Evolutionary conservation across 768 basidiomycete species (phyloP), one percentile per base, ranked within the genome.

Genomic region (Botryobasidium botryosum): DNA sequence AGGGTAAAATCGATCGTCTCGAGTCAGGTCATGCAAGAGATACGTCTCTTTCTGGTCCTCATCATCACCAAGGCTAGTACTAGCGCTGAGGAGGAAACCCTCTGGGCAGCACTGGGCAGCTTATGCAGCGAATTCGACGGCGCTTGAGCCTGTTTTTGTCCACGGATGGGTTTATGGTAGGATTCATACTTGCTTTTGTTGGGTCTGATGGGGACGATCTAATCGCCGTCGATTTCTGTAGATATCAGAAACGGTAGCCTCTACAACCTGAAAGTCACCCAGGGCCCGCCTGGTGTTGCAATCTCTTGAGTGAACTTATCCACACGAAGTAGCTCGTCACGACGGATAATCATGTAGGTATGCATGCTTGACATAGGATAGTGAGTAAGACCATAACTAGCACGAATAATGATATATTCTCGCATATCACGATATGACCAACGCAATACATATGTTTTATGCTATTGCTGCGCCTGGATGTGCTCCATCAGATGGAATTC

Each of bases 121-220:
- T n/a, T n/a, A n/a, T n/a, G n/a, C n/a, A 23, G 20, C 20, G 40
- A 29, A 6, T 23, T 23, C 17, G 43, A 49, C 24, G 41, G 24
- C 12, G 40, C n/a, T 12, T n/a, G 26, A 3, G 24, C 42, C 33
- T 21, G 44, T 49, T 23, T 49, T 45, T 18, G 40, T 49, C 38
- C 48, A 49, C 23, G 35, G 43, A 18, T 49, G 48, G 48, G 48
- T 49, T 12, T 44, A 49, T 32, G 43, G 43, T 45, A 23, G 21
- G 43, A 25, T 17, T 5, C n/a, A 17, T 6, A 17, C 5, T 27
- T 2, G 20, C 15, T 20, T 33, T 18, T n/a, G 13, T 10, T 12
- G 20, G 13, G 23, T 4, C 10, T 20, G n/a, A n/a, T 18, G 8
- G 32, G n/a, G 18, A 35, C 37, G 17, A 23, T 35, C 20, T 10